Evolutionary conservation across 2,329 filamentous ascomycete genomes (phyloP).

Genomic region (Pyrenochaeta sp.): DNA sequence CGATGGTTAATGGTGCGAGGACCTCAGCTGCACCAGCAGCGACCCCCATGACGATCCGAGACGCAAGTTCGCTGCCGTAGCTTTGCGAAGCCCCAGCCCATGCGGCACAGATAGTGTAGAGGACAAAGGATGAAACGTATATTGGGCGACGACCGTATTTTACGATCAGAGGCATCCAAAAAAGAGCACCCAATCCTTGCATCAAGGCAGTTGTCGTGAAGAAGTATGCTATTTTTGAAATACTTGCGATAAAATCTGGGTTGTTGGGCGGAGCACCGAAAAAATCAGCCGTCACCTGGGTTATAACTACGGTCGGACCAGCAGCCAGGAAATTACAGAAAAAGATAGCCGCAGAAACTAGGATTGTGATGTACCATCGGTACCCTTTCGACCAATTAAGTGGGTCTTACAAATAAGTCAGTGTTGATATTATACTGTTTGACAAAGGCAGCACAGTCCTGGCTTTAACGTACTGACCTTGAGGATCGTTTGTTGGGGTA

Average conservation of each 20-base stretch:
- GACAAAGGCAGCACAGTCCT: no score
- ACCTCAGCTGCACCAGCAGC: slow-evolving; percentile 69
- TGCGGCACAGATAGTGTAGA: slow-evolving; percentile 59
- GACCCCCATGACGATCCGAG: slow-evolving; percentile 66
- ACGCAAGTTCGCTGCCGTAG: slow-evolving; percentile 70
- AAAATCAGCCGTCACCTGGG: slow-evolving; percentile 56
- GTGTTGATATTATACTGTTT: not conserved
- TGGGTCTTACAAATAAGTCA: not conserved
- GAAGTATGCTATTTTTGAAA: slow-evolving; percentile 61
- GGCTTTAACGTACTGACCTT: not conserved
- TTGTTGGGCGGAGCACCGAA: slow-evolving; percentile 47
- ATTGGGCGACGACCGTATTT: slow-evolving; percentile 61
- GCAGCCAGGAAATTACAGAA: slow-evolving; percentile 66
- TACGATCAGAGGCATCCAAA: slow-evolving; percentile 52
- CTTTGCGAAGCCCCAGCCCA: slow-evolving; percentile 65
- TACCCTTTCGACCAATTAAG: slow-evolving; percentile 47
- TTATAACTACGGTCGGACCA: slow-evolving; percentile 58
- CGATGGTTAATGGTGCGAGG: slow-evolving; percentile 67
- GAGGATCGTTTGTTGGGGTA: not conserved
- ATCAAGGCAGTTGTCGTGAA: slow-evolving; percentile 62
- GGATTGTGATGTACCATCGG: slow-evolving; percentile 60
- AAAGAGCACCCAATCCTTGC: slow-evolving; percentile 53
- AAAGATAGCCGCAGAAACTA: slow-evolving; percentile 63
- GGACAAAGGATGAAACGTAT: slow-evolving; percentile 58
- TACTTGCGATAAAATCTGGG: slow-evolving; percentile 41